Conservation (phyloP, 768 basidiomycete genomes). For the Calvatia gigantea region DNA sequence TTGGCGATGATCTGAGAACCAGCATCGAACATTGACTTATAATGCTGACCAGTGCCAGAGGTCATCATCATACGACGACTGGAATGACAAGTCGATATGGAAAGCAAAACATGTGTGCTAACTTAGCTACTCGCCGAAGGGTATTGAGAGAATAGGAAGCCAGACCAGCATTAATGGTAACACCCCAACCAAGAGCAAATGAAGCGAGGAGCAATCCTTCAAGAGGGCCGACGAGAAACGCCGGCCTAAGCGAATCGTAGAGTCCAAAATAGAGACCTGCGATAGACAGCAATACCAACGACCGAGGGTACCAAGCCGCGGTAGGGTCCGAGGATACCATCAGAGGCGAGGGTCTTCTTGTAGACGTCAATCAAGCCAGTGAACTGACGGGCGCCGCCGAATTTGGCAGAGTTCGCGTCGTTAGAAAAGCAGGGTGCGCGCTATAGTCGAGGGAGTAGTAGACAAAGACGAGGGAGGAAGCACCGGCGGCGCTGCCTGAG, state of each 20-base stretch:
- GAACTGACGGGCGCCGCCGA: slow-evolving; percentile 92
- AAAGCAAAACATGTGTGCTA: slow-evolving; percentile 10
- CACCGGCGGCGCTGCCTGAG: slow-evolving; percentile 99
- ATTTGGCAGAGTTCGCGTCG: slow-evolving; percentile 94
- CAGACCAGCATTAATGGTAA: slow-evolving; percentile 99
- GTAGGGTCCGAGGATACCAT: slow-evolving; percentile 98
- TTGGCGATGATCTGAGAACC: slow-evolving; percentile 91
- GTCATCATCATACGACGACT: slow-evolving; percentile 99
- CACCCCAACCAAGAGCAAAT: slow-evolving; percentile 97
- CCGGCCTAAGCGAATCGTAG: slow-evolving; percentile 94
- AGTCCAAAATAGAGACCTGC: slow-evolving; percentile 99
- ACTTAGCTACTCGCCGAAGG: slow-evolving; percentile 60
- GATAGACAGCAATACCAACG: slow-evolving; percentile 99
- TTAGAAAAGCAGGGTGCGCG: slow-evolving; percentile 99
- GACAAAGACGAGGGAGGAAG: slow-evolving; percentile 96
- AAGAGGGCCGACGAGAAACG: slow-evolving; percentile 92
- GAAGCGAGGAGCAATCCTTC: slow-evolving; percentile 97
- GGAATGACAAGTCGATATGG: slow-evolving; percentile 20
- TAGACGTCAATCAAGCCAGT: slow-evolving; percentile 98
- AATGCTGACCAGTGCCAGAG: slow-evolving; percentile 91
- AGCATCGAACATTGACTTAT: slow-evolving; percentile 99
- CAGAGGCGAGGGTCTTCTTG: slow-evolving; percentile 94
- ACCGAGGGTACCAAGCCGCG: slow-evolving; percentile 99
- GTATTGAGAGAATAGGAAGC: slow-evolving; percentile 95
- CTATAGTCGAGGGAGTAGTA: slow-evolving; percentile 99